Evolutionary conservation across 2,329 filamentous ascomycete species (phyloP), one percentile per base, ranked within the genome.

Genomic region (Aspergillus brunneoviolaceus): DNA sequence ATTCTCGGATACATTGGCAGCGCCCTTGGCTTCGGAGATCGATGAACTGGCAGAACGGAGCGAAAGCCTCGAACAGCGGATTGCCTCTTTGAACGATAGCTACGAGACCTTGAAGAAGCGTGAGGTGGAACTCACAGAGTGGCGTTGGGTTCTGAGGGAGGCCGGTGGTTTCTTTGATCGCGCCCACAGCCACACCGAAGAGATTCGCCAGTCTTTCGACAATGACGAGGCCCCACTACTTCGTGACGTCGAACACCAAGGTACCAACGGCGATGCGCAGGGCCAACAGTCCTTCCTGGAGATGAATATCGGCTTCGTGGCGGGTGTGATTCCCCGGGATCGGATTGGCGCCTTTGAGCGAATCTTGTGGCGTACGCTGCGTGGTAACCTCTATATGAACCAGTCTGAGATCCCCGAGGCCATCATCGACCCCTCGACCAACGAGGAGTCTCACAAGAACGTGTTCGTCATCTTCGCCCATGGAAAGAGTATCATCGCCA

Each of bases 381-480:
- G 95, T 76, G 95, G 95, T 71, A 99, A 99, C 78, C 82, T 99
- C 65, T 99, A 98, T 84, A 99, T 99, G 95, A 99, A 99, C 80
- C 96, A 99, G 82, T 94, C 94, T 47, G 95, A 99, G 82, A 99
- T 99, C 63, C 89, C 92, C 7, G 94, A 99, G 76, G 87, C 91
- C 42, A 89, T 99, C 68, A 84, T 96, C 74, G 91, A 99, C 76
- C 94, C 95, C 16, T 85, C 89, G 73, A 96, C 87, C 80, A 97
- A 98, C 75, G 94, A 98, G 79, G 84, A 91, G 65, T 85, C 96
- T 69, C 87, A 90, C 82, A 99, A 99, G 87, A 99, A 97, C 70
- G 95, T 99, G 58, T 99, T 99, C 72, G 94, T 99, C 72, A 99
- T 99, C 77, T 99, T 99, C 70, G 95, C 95, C 12, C 95, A 99